Percentiles rank a stretch among this genome's conserved stretches.
Conservation (phyloP, 805 yeast species). For the Starmera dryadoides region DNA sequence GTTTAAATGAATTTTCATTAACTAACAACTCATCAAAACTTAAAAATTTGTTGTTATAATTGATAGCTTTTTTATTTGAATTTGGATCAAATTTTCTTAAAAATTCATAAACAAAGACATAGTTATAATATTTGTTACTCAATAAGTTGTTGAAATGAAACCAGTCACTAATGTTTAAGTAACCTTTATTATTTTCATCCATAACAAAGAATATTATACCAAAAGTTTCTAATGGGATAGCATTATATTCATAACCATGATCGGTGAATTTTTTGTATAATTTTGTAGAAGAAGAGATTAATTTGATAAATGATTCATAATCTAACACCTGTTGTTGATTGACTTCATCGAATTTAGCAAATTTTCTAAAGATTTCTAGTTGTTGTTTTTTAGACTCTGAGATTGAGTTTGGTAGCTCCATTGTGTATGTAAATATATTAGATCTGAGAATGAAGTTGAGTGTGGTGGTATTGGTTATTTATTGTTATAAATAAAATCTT, state of each 20-base stretch:
- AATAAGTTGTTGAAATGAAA: slow-evolving; percentile 53
- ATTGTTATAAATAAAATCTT: too few species aligned
- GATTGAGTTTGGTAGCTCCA: slow-evolving; percentile 32
- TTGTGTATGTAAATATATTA: slow-evolving; percentile 5
- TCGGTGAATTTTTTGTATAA: slow-evolving; percentile 25
- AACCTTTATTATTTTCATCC: slow-evolving; percentile 67
- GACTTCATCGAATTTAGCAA: slow-evolving; percentile 28
- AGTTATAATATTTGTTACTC: slow-evolving; percentile 40
- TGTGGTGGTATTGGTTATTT: neutral
- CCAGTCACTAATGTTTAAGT: slow-evolving; percentile 66
- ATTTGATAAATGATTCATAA: slow-evolving; percentile 27
- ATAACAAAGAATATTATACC: slow-evolving; percentile 76
- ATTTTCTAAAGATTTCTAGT: slow-evolving; percentile 35
- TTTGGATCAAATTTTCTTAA: slow-evolving; percentile 39
- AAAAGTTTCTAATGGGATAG: slow-evolving; percentile 49
- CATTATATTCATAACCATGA: slow-evolving; percentile 37
- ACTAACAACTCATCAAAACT: slow-evolving; percentile 30
- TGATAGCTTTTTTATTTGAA: slow-evolving; percentile 24
- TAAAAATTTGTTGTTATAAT: slow-evolving; percentile 28
- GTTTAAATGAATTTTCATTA: slow-evolving; percentile 23
- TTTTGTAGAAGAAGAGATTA: slow-evolving; percentile 25
- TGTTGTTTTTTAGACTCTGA: slow-evolving; percentile 30
- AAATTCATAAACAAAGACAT: slow-evolving; percentile 45
- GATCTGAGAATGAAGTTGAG: neutral
- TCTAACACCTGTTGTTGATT: slow-evolving; percentile 24